phyloP scores from a whole-genome alignment of 2,329 filamentous ascomycete genomes.

The Aspergillus sp. region DNA sequence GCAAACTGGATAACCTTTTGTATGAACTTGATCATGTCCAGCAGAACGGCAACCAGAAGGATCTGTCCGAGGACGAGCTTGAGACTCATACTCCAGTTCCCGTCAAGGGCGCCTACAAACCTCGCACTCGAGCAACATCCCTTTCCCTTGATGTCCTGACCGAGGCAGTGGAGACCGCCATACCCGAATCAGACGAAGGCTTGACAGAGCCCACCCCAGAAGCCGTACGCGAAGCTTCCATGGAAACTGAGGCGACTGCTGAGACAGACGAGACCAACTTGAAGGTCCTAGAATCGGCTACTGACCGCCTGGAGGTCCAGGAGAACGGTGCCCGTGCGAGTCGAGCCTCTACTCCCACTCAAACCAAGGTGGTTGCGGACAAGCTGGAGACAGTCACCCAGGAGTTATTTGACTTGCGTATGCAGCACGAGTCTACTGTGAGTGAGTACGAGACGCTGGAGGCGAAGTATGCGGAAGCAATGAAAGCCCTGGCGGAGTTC shows the following conservation, averaged over 20 bases:
- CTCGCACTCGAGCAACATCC: conserved; percentile 38
- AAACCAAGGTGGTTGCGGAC: conserved; percentile 83
- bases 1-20: conserved; percentile 88
- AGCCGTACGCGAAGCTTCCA: conserved; percentile 25
- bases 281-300: conserved; percentile 38
- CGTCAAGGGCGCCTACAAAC: conserved; percentile 23
- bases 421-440: conserved; percentile 84
- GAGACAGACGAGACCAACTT: conserved; percentile 37
- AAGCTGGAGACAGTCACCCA: conserved; percentile 90
- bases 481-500: conserved; percentile 78
- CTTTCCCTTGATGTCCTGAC: conserved; percentile 46
- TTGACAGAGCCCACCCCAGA: conserved; percentile 37
- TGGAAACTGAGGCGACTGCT: conserved; percentile 19
- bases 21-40: conserved; percentile 80
- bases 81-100: conserved; percentile 17
- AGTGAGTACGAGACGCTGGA: conserved; percentile 80
- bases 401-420: conserved; percentile 84
- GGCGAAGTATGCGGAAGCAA: conserved; percentile 85
- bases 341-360: conserved; percentile 68
- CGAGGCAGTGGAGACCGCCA: conserved; percentile 48
- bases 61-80: conserved; percentile 20
- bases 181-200: conserved; percentile 49
- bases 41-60: conserved; percentile 51
- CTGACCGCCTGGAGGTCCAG: conserved; percentile 28
- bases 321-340: conserved; percentile 34